Conservation (phyloP, 352 stramenopile genomes). For the Pythium insidiosum region DNA sequence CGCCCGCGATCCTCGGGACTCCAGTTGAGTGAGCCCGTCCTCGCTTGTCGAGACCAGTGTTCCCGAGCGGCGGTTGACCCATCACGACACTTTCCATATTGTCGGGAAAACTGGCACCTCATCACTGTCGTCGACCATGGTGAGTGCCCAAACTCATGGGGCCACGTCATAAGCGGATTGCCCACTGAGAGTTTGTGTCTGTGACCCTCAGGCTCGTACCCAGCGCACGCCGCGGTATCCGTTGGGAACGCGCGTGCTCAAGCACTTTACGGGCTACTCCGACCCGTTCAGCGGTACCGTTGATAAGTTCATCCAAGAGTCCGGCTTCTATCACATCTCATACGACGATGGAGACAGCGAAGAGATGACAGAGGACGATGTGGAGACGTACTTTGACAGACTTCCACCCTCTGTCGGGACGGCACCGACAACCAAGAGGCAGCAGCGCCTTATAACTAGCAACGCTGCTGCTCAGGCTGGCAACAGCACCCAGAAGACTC, state of each 20-base stretch:
- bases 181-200: too few species aligned
- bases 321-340: conserved; percentile 65
- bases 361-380: conserved; percentile 73
- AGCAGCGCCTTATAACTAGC: too few species aligned
- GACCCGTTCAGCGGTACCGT: conserved; percentile 55
- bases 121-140: too few species aligned
- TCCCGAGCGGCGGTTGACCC: too few species aligned
- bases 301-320: conserved; percentile 33
- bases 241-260: conserved; percentile 50
- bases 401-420: too few species aligned
- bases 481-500: too few species aligned
- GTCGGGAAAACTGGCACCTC: too few species aligned
- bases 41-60: too few species aligned
- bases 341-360: conserved; percentile 78
- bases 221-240: conserved; percentile 47
- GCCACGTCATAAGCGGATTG: neutral
- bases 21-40: too few species aligned
- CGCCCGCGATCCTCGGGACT: too few species aligned
- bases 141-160: neutral
- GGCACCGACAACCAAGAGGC: conserved; percentile 4
- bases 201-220: conserved; percentile 25
- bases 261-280: conserved; percentile 54
- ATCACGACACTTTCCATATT: too few species aligned
- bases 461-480: too few species aligned
- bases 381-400: conserved; percentile 30